Percentiles rank a stretch among this genome's conserved stretches.
phyloP scores from a whole-genome alignment of 2,329 filamentous ascomycete genomes.

The Thermochaetoides dissita region DNA sequence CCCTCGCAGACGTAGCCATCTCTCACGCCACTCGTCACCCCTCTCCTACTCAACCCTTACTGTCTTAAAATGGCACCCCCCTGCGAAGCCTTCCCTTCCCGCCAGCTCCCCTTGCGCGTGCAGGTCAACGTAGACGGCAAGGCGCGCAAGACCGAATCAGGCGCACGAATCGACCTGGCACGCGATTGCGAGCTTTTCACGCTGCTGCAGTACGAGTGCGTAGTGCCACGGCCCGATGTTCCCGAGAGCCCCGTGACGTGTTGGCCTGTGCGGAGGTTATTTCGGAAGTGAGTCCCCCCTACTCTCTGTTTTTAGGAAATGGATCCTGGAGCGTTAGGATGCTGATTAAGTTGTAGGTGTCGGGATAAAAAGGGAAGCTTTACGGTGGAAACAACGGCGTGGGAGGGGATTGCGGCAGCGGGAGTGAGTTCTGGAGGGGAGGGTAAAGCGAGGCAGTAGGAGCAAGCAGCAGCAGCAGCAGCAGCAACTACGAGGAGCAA shows the following conservation, averaged over 20 bases:
- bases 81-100: conserved; percentile 38
- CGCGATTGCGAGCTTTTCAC: conserved; percentile 40
- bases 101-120: conserved; percentile 33
- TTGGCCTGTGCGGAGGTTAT: conserved; percentile 44
- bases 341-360: conserved; percentile 31
- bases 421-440: not conserved
- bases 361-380: conserved; percentile 42
- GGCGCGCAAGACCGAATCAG: conserved; percentile 34
- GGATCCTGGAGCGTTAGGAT: conserved; percentile 1
- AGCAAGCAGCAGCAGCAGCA: conserved; percentile 4
- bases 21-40: too few relatives aligned
- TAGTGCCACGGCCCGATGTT: conserved; percentile 33
- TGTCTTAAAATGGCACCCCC: conserved; percentile 41
- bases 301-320: not conserved
- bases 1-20: not conserved
- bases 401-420: conserved; percentile 30
- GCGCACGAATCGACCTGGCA: conserved; percentile 31
- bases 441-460: too few relatives aligned
- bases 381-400: conserved; percentile 49
- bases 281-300: conserved; percentile 36
- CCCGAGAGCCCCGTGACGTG: conserved; percentile 37
- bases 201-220: conserved; percentile 48
- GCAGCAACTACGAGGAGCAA: not conserved
- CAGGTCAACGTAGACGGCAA: conserved; percentile 35
- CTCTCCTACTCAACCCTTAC: conserved; percentile 5